Evolutionary conservation across 148 eudicot genomes (phyloP), one percentile per base, ranked within the genome.

Genomic region (Suaeda aralocaspica): DNA sequence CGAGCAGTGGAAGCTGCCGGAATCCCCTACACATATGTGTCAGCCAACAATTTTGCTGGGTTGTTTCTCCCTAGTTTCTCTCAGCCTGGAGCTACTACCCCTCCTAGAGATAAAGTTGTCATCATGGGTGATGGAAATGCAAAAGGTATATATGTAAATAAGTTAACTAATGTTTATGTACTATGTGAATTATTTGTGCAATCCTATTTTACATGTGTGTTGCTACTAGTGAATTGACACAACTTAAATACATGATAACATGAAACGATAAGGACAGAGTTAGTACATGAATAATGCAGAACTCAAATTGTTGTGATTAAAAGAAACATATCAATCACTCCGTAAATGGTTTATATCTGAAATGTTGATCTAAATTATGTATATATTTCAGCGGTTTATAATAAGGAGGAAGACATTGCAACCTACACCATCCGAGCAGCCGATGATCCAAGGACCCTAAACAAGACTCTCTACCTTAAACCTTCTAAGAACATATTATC

Each of bases 61-160:
- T 70, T 67, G 4, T 82, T 80, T 66, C 77, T 86, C 55, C 80
- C 85, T 12, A 62, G 36, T 59, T 19, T 86, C 45, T 71, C 71
- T 53, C 90, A 88, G 78, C 75, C 82, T 16, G 86, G 89, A 49
- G 85, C 86, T 42, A 77, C 77, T 24, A 19, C 83, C 18, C 92
- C 92, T 2, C 92, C 92, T 19, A 79, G 86, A 65, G 92, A 88
- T 50, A 84, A 88, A 77, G 84, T 84, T 24, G 78, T 79, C 41
- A 84, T 88, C 31, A 65, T 88, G 4, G 92, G 92, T 4, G 89
- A 88, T 45, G 92, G 92, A 13, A 88, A 70, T 66, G 64, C 74
- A 18, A 88, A 82, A 88, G 92, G 92, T 85, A 59, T n/a, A n/a
- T n/a, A n/a, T n/a, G n/a, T n/a, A n/a, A n/a, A n/a, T n/a, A n/a